Evolutionary conservation across 352 stramenopile genomes (phyloP), one percentile per base, ranked within the genome.

Genomic region (Globisporangium heterothallicum): DNA sequence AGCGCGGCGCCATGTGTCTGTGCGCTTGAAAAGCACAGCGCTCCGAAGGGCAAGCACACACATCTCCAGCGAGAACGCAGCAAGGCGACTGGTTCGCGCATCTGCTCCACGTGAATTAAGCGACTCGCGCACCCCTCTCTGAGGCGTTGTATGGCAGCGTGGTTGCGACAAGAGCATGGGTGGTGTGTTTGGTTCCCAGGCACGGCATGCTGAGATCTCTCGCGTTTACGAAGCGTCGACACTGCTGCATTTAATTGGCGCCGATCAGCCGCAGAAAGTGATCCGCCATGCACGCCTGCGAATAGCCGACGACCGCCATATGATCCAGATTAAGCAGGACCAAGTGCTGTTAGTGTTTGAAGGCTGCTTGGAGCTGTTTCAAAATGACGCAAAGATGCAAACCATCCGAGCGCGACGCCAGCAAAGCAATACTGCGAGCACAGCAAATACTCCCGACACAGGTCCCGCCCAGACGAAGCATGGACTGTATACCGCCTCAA

Each of bases 221-320:
- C 56, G 56, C 19, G 54, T 88, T 12, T 88, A 82, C 42, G 73
- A 86, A 16, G 59, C 56, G 6, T 84, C 73, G 22, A 81, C 76
- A 18, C 71, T 88, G 36, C 59, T 88, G 42, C 71, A 82, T 30
- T 63, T 88, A 30, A 81, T 88, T 35, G 73, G 73, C 14, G 58
- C 61, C 12, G 71, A 85, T 30, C 66, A 70, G 16, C 63, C 62
- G 26, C 65, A 86, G 32, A 59, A 65, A n/a, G 69, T 86, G 18
- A 66, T 84, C 24, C 55, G 55, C 10, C 49, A 79, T 44, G 72
- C 76, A 1, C 68, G 68, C n/a, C 52, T 88, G 21, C 68, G 68
- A 36, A 70, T 66, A 51, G 64, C 61, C 0, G 70, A 84, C 12
- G 61, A 67, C 2, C 61, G 69, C 1, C 54, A 64, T 22, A 49